Conservation (phyloP, 305 asterid genomes). For the Fraxinus albicans region DNA sequence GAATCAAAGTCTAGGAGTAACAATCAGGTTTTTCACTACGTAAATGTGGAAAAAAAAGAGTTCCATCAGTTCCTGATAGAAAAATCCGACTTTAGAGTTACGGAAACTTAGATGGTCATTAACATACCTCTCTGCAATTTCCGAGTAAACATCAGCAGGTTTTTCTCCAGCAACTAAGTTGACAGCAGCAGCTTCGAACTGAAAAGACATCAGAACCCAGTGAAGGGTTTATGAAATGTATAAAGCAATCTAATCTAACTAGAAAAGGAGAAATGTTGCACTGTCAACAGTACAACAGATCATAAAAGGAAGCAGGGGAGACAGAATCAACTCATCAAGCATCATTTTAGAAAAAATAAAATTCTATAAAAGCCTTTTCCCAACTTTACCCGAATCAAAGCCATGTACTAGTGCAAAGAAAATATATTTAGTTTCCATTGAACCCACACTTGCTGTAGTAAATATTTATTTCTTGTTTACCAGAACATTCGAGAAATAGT, state of each 20-base stretch:
- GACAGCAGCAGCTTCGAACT: constrained; percentile 96
- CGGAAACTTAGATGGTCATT: constrained; percentile 17
- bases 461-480: not conserved
- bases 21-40: not conserved
- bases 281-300: not conserved
- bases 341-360: constrained; percentile 10
- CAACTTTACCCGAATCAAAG: not conserved
- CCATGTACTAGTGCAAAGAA: constrained; percentile 6
- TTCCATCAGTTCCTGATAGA: not conserved
- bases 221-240: not conserved
- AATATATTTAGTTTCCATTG: not conserved
- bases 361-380: not conserved
- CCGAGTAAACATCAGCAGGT: constrained; percentile 95
- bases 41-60: not conserved
- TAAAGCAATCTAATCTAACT: constrained; percentile 1
- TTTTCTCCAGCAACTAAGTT: constrained; percentile 83
- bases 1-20: constrained; percentile 4
- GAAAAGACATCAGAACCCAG: constrained; percentile 23
- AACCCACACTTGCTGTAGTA: not conserved
- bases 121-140: constrained; percentile 81
- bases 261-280: constrained; percentile 2
- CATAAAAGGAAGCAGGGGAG: not conserved
- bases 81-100: not conserved
- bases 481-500: constrained; percentile 1
- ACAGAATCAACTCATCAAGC: not conserved